Evolutionary conservation across 768 basidiomycete species (phyloP), one percentile per base, ranked within the genome.

Genomic region (Rhizopogon vesiculosus): DNA sequence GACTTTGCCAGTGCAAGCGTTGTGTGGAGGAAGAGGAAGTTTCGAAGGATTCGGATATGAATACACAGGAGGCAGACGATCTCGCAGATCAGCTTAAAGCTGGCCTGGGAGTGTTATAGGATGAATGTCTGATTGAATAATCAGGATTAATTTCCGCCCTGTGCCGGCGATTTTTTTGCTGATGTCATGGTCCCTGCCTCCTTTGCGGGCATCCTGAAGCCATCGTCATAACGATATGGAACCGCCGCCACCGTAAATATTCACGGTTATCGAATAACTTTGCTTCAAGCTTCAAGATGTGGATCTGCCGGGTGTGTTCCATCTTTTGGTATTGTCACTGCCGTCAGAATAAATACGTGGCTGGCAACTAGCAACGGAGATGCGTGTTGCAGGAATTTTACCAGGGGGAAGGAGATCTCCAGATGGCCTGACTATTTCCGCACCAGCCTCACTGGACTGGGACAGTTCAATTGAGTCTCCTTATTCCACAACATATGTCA

Each of bases 51-150:
- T 39, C 63, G 10, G 64, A 58, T 3, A 51, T 41, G 18, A 45
- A 56, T 1, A 31, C 16, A 0, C 53, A 40, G 46, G 76, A 72
- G 31, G 64, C 75, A 58, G 76, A 75, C 31, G 80, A 82, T 60
- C 64, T 88, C 45, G 85, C 78, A 57, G 74, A 70, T 52, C 82
- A 89, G 61, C 69, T 89, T 44, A 86, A 83, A 66, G 83, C 84
- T 1, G 81, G 86, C 8, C 62, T 88, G 58, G 86, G 86, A 2
- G 76, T 87, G 38, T 52, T 69, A 55, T 76, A 62, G 33, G 19
- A 22, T 22, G 31, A 9, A 41, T 3, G 5, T 19, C 15, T 48
- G 19, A 35, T 35, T 38, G 19, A 49, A 49, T 48, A 2, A 48
- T 49, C 33, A 22, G 18, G 45, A 18, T 46, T 46, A 49, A 49